Conservation (phyloP, 495 filamentous ascomycete species). For the Tetracladium marchalianum region DNA sequence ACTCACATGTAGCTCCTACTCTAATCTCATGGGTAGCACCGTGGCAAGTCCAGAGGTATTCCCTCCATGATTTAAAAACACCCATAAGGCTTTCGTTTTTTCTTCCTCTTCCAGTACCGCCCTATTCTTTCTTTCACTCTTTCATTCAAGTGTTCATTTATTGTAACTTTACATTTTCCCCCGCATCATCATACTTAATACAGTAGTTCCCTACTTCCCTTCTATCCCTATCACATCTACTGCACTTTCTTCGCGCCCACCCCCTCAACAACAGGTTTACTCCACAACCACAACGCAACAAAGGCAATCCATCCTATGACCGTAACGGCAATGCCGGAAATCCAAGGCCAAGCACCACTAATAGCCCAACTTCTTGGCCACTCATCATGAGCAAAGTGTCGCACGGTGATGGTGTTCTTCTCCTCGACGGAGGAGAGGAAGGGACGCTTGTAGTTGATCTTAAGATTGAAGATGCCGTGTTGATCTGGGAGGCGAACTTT, state of each 20-base stretch:
- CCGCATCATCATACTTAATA: background rate
- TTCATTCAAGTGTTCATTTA: too few species aligned
- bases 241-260: conserved; percentile 58
- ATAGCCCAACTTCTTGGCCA: conserved; percentile 88
- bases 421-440: conserved; percentile 85
- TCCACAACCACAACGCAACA: conserved; percentile 83
- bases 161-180: background rate
- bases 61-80: background rate
- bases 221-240: conserved; percentile 27
- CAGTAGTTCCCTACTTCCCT: conserved; percentile 1
- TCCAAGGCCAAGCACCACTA: conserved; percentile 90
- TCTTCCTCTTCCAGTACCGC: too few species aligned
- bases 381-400: conserved; percentile 95
- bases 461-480: conserved; percentile 97
- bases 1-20: too few species aligned
- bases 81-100: too few species aligned
- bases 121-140: too few species aligned
- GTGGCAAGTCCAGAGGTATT: too few species aligned
- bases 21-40: too few species aligned
- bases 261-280: conserved; percentile 47
- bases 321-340: conserved; percentile 75
- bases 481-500: conserved; percentile 83
- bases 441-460: conserved; percentile 89
- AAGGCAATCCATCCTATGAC: conserved; percentile 78
- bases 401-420: conserved; percentile 87